These are phyloP conservation scores for Rhodotorula sp. DNA, from an alignment of 1,284 basidiomycete genomes.

Conservation along the genomic window DNA sequence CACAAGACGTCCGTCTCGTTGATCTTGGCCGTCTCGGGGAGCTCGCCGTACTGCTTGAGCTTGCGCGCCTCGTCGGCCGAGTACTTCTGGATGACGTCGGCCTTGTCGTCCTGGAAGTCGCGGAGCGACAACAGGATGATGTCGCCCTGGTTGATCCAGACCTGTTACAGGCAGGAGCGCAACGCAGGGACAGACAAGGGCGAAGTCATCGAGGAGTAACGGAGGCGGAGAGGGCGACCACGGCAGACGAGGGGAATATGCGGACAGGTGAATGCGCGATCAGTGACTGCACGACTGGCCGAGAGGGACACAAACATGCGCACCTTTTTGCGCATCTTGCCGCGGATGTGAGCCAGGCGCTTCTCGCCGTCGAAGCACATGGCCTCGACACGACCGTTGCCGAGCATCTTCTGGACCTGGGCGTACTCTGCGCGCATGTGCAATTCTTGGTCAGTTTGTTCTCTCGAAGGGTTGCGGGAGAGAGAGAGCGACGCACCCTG, in stretches of 20 bases:
- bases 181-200: too few relatives aligned
- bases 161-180: conserved; percentile 58
- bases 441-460: neutral
- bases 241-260: too few relatives aligned
- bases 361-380: conserved; percentile 99
- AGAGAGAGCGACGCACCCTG: conserved; percentile 61
- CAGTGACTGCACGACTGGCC: too few relatives aligned
- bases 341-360: conserved; percentile 94
- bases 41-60: conserved; percentile 95
- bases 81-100: conserved; percentile 99
- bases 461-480: neutral
- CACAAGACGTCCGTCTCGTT: conserved; percentile 81
- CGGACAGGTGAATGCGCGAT: too few relatives aligned
- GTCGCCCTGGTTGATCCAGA: conserved; percentile 99
- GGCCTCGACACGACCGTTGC: conserved; percentile 95
- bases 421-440: conserved; percentile 73
- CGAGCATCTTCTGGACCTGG: conserved; percentile 97
- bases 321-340: conserved; percentile 99
- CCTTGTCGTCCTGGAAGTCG: conserved; percentile 99
- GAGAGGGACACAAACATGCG: conserved; percentile 45
- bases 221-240: too few relatives aligned
- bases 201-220: too few relatives aligned
- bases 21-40: conserved; percentile 97
- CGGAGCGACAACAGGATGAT: conserved; percentile 94
- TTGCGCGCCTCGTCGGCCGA: conserved; percentile 75